phyloP scores from a whole-genome alignment of 2,329 filamentous ascomycete genomes.

The Bretziella fagacearum region DNA sequence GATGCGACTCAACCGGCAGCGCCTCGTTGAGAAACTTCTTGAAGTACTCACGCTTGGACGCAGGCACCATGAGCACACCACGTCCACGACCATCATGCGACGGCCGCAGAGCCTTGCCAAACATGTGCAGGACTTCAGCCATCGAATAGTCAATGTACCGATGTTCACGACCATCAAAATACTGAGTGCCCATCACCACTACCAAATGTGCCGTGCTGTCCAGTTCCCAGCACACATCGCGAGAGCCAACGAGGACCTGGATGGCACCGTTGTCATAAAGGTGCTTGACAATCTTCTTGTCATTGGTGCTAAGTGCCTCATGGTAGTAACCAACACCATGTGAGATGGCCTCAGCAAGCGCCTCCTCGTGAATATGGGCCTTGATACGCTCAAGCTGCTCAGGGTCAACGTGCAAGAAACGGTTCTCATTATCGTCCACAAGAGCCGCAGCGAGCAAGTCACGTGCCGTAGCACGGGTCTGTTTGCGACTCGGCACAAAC shows the following conservation, averaged over 20 bases:
- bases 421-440: slow-evolving; percentile 79
- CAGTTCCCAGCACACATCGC: slow-evolving; percentile 94
- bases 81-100: slow-evolving; percentile 64
- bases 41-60: slow-evolving; percentile 92
- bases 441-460: slow-evolving; percentile 79
- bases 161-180: slow-evolving; percentile 91
- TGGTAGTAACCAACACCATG: slow-evolving; percentile 97
- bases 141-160: slow-evolving; percentile 93
- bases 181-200: slow-evolving; percentile 94
- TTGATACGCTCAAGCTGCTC: slow-evolving; percentile 71
- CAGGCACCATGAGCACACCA: slow-evolving; percentile 91
- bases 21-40: slow-evolving; percentile 97
- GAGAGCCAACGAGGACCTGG: slow-evolving; percentile 57
- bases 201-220: slow-evolving; percentile 78
- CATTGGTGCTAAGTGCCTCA: slow-evolving; percentile 72
- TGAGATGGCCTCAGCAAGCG: slow-evolving; percentile 72
- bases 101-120: slow-evolving; percentile 74
- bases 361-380: slow-evolving; percentile 67
- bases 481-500: slow-evolving; percentile 87
- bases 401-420: slow-evolving; percentile 73
- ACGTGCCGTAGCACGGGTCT: slow-evolving; percentile 70
- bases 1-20: slow-evolving; percentile 82
- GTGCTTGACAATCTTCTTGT: slow-evolving; percentile 87
- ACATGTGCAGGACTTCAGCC: slow-evolving; percentile 93
- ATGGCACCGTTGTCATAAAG: slow-evolving; percentile 80